phyloP scores from a whole-genome alignment of 2,329 filamentous ascomycete species.

The Diaporthe ilicicola region DNA sequence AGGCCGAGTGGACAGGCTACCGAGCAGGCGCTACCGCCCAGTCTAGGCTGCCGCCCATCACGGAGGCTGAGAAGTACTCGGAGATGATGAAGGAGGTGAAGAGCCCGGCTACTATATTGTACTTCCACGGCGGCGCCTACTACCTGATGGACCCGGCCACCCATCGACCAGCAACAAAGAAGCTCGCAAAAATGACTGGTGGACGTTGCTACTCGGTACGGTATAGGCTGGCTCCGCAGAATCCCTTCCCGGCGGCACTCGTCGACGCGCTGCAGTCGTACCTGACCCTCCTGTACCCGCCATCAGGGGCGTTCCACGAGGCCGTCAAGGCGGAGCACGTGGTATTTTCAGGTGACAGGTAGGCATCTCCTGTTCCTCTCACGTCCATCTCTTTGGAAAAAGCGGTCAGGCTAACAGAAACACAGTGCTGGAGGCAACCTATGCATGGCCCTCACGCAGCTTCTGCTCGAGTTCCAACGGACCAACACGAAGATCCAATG shows the following conservation, averaged over 20 bases:
- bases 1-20: slow-evolving; percentile 82
- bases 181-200: slow-evolving; percentile 71
- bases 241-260: slow-evolving; percentile 77
- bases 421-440: slow-evolving; percentile 77
- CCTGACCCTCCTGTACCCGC: slow-evolving; percentile 76
- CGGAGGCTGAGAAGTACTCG: slow-evolving; percentile 71
- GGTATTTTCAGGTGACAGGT: slow-evolving; percentile 76
- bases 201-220: slow-evolving; percentile 77
- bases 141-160: slow-evolving; percentile 76
- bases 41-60: slow-evolving; percentile 61
- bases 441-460: slow-evolving; percentile 70
- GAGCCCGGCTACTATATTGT: slow-evolving; percentile 71
- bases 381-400: no score
- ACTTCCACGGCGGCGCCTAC: slow-evolving; percentile 81
- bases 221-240: slow-evolving; percentile 78
- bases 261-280: slow-evolving; percentile 79
- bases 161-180: slow-evolving; percentile 66
- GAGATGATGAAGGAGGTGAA: slow-evolving; percentile 73
- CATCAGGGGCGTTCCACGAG: slow-evolving; percentile 71
- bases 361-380: slow-evolving; percentile 30
- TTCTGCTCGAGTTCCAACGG: slow-evolving; percentile 69
- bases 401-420: neutral
- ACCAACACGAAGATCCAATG: slow-evolving; percentile 61
- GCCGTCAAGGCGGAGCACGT: slow-evolving; percentile 72
- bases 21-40: slow-evolving; percentile 61